These are phyloP conservation scores for Ustilago hordei DNA, from an alignment of 1,284 basidiomycete genomes.

Conservation along the genomic window DNA sequence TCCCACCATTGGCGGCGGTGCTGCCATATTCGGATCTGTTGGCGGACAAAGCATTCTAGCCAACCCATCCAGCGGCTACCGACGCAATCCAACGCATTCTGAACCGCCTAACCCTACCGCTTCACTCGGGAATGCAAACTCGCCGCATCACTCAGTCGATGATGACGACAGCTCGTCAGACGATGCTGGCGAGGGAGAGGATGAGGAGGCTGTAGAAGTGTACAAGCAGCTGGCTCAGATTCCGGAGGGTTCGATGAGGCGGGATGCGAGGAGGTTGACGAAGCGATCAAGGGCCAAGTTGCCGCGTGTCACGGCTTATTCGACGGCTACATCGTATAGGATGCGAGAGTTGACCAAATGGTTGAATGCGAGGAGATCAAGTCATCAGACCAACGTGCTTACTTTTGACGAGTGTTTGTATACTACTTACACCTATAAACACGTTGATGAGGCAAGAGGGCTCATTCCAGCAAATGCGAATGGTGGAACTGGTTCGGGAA, in stretches of 20 bases:
- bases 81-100: slow-evolving; percentile 26
- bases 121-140: slow-evolving; percentile 12
- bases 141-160: slow-evolving; percentile 35
- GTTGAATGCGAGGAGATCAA: slow-evolving; percentile 81
- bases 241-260: slow-evolving; percentile 89
- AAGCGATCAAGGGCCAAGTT: slow-evolving; percentile 93
- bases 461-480: slow-evolving; percentile 26
- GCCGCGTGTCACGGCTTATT: slow-evolving; percentile 94
- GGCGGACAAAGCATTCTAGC: slow-evolving; percentile 2
- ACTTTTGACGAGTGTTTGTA: slow-evolving; percentile 69
- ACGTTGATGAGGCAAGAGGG: slow-evolving; percentile 62
- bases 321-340: slow-evolving; percentile 91
- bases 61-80: slow-evolving; percentile 12
- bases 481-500: background rate
- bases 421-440: slow-evolving; percentile 68
- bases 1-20: slow-evolving; percentile 21
- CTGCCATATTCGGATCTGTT: background rate
- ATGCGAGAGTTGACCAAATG: slow-evolving; percentile 88
- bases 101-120: slow-evolving; percentile 25
- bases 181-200: slow-evolving; percentile 53
- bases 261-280: slow-evolving; percentile 88
- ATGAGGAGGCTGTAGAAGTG: slow-evolving; percentile 55
- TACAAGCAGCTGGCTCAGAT: slow-evolving; percentile 73
- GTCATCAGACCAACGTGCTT: slow-evolving; percentile 78
- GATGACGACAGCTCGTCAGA: slow-evolving; percentile 49